phyloP scores from a whole-genome alignment of 148 eudicot genomes.

The Camellia granthamiana region DNA sequence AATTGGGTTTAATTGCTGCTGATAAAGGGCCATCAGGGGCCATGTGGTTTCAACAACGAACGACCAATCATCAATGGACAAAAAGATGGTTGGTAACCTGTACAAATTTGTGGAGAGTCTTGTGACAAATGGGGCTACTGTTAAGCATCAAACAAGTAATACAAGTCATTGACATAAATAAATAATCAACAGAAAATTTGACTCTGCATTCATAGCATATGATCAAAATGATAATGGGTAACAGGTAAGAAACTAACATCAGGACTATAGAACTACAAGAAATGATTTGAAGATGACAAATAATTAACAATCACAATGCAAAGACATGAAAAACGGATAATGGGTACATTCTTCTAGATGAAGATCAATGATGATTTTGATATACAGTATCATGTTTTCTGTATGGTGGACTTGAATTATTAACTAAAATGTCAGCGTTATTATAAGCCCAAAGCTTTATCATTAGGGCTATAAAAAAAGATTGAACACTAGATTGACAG shows the following conservation, averaged over 20 bases:
- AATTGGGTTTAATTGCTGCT: no score
- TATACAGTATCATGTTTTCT: no score
- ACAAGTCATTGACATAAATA: no score
- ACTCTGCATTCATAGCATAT: background rate
- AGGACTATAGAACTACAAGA: background rate
- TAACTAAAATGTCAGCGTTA: background rate
- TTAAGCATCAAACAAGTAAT: no score
- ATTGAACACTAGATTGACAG: background rate
- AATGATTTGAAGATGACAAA: background rate
- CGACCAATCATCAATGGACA: no score
- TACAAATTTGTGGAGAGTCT: no score
- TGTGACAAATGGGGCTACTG: no score
- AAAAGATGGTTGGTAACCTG: no score
- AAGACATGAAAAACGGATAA: background rate
- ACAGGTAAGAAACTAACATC: background rate
- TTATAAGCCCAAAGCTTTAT: background rate
- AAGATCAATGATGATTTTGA: background rate
- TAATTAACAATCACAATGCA: background rate
- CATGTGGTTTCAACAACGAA: no score
- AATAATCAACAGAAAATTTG: background rate
- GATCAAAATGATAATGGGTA: background rate
- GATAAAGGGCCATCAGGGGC: no score
- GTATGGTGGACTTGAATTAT: background rate
- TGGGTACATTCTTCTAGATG: background rate
- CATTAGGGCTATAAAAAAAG: background rate